Evolutionary conservation across 1,139 yeast species (phyloP), one percentile per base, ranked within the genome.

Genomic region (Yamadazyma siamensis): DNA sequence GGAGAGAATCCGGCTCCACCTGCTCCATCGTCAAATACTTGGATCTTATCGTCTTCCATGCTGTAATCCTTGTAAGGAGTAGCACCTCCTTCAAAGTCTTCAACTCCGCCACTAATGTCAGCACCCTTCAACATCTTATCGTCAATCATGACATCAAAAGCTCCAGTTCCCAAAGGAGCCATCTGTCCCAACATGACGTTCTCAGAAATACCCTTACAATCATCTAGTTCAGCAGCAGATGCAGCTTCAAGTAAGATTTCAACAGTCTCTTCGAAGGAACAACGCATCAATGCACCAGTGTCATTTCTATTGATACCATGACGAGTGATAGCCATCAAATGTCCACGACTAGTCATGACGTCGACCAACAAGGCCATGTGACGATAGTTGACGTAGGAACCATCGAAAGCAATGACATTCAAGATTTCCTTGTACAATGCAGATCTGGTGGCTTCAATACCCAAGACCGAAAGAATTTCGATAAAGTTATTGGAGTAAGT

Each of bases 231-330:
- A 13, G 98, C 98, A 25, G 94, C 79, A 4, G 97, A 95, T 55
- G 96, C 98, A 22, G 99, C 99, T 54, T 94, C 98, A 49, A 94
- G 78, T 54, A 94, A 68, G 52, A 94, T 91, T 65, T 94, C 98
- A 24, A 91, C 98, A 3, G 99, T 94, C 61, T 94, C 98, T 67
- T 94, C 99, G 69, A 94, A 94, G 31, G 98, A 91, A 70, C 96
- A 91, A 64, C 98, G 80, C 98, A 94, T 94, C 54, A 94, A 74
- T 1, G 98, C 98, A 65, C 98, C 98, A 20, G 98, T 94, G 46
- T 91, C 96, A 21, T 95, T 86, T 65, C 98, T 82, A 61, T 94
- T 94, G 62, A 94, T 91, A 76, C 99, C 99, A 58, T 91, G 98
- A 75, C 99, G 95, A 31, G 98, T 91, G 50, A 94, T 91, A 21